Percentiles rank a stretch among this genome's conserved stretches.
These are phyloP conservation scores for Letharia columbiana DNA, from an alignment of 495 filamentous ascomycete genomes.

Conservation along the genomic window DNA sequence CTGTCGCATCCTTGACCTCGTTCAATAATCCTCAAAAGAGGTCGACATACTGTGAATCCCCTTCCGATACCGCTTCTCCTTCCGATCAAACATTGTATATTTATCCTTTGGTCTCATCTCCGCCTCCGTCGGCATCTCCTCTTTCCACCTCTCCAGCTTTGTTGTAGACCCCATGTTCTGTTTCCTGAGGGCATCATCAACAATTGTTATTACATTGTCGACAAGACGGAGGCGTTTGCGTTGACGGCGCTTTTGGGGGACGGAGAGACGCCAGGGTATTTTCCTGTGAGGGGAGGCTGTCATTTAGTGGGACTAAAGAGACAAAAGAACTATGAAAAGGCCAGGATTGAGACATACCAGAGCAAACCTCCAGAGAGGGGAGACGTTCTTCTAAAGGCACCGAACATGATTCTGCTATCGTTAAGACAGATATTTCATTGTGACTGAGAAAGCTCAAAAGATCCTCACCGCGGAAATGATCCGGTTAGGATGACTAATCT, in stretches of 20 bases:
- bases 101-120: constrained; percentile 97
- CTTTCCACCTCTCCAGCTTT: constrained; percentile 78
- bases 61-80: constrained; percentile 92
- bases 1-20: background rate
- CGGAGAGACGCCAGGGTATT: constrained; percentile 92
- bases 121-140: constrained; percentile 88
- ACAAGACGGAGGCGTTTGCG: constrained; percentile 77
- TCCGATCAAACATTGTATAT: constrained; percentile 95
- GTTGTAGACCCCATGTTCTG: constrained; percentile 55
- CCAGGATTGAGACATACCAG: constrained; percentile 47
- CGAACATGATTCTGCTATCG: constrained; percentile 51
- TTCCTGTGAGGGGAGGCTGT: constrained; percentile 54
- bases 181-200: constrained; percentile 67
- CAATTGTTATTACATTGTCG: constrained; percentile 67
- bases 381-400: constrained; percentile 69
- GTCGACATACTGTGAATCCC: constrained; percentile 79
- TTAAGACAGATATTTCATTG: background rate
- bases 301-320: constrained; percentile 9
- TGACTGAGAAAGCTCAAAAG: background rate
- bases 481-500: background rate
- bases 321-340: background rate
- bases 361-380: constrained; percentile 72
- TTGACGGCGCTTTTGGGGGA: constrained; percentile 82
- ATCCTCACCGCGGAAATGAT: background rate
- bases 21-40: constrained; percentile 14